Conservation (phyloP, 2,329 filamentous ascomycete species). For the Alternaria triticimaculans region DNA sequence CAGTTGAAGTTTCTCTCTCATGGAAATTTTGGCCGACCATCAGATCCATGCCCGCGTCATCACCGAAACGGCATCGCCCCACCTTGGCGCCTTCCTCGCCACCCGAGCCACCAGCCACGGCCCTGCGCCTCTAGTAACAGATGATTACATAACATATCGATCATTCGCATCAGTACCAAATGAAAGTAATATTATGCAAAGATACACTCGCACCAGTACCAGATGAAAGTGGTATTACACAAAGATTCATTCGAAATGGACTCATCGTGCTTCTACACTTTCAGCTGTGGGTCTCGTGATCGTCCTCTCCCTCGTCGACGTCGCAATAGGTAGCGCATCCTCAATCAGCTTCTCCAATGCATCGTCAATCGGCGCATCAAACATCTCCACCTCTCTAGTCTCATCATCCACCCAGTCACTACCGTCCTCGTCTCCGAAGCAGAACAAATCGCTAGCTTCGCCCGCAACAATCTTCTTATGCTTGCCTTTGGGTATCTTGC, state of each 20-base stretch:
- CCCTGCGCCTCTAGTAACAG: not conserved
- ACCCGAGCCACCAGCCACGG: not conserved
- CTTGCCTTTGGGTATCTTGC: constrained; percentile 52
- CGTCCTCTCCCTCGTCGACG: not conserved
- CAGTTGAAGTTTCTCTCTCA: constrained; percentile 2
- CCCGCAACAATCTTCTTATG: constrained; percentile 44
- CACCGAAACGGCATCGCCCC: constrained; percentile 5
- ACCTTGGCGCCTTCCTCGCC: not conserved
- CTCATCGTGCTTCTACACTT: not conserved
- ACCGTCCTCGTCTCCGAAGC: constrained; percentile 53
- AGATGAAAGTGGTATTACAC: not conserved
- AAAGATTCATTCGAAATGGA: too few species aligned
- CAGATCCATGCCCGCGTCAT: constrained; percentile 6
- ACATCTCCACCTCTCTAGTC: constrained; percentile 8
- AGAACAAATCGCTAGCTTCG: constrained; percentile 70
- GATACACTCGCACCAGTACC: not conserved
- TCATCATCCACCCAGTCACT: constrained; percentile 40
- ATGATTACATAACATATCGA: not conserved
- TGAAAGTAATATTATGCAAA: not conserved
- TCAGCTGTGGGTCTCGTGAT: not conserved
- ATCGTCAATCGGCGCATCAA: constrained; percentile 10
- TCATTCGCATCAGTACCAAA: not conserved
- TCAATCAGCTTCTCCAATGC: not conserved
- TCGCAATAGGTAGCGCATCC: not conserved
- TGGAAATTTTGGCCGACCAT: constrained; percentile 7